These are phyloP conservation scores for Cladophialophora yegresii DNA, from an alignment of 2,329 filamentous ascomycete species.

Conservation along the genomic window DNA sequence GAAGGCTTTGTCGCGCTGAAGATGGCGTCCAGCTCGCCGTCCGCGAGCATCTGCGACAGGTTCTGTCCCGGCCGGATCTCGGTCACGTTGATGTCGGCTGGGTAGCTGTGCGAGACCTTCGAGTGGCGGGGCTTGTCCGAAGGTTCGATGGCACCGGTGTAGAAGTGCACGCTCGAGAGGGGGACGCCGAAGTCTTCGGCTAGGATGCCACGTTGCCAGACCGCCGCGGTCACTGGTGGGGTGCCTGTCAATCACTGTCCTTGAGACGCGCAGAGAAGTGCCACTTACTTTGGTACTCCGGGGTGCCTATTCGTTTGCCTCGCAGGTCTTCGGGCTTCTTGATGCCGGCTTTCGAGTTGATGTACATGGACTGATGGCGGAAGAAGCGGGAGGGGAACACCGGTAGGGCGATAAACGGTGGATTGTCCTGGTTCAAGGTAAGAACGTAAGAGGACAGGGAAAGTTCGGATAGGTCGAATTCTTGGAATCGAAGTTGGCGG, in stretches of 20 bases:
- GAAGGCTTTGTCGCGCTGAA: conserved; percentile 34
- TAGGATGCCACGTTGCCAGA: conserved; percentile 34
- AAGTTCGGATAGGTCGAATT: conserved; percentile 38
- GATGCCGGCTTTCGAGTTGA: conserved; percentile 20
- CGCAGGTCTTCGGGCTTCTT: conserved; percentile 28
- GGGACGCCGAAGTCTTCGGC: conserved; percentile 32
- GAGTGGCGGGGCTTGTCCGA: conserved; percentile 18
- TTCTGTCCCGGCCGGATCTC: conserved; percentile 20
- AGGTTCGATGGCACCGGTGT: conserved; percentile 14
- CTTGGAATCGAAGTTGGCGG: conserved; percentile 23
- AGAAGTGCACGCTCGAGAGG: conserved; percentile 27
- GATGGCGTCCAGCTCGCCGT: conserved; percentile 34
- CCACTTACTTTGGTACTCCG: neutral
- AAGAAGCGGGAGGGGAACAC: conserved; percentile 36
- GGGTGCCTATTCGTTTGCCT: conserved; percentile 20
- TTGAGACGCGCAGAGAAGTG: neutral
- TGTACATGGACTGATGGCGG: conserved; percentile 24
- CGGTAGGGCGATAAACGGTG: conserved; percentile 36
- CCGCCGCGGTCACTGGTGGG: conserved; percentile 32
- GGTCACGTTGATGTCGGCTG: conserved; percentile 24
- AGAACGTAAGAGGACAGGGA: conserved; percentile 36
- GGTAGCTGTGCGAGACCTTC: conserved; percentile 39
- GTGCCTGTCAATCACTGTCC: neutral
- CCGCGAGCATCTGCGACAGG: conserved; percentile 31
- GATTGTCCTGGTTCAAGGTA: conserved; percentile 22